phyloP scores from a whole-genome alignment of 169 alveolate genomes.

The Plasmodium cynomolgi region DNA sequence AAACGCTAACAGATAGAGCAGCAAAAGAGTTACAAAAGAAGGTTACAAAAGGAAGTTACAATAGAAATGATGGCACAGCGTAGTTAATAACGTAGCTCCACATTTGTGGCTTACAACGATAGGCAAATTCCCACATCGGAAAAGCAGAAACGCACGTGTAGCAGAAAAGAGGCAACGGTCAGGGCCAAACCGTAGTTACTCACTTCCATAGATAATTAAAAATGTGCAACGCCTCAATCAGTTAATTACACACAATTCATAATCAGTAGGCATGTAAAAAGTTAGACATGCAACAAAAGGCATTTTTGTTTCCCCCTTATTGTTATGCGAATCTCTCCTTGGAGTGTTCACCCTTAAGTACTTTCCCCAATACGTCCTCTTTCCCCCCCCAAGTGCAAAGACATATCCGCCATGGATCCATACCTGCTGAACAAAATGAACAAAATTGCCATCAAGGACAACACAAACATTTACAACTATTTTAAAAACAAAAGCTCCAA shows the following conservation, averaged over 20 bases:
- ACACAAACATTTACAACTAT: conserved; percentile 40
- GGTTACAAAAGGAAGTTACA: background rate
- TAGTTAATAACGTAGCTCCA: background rate
- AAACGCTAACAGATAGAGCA: background rate
- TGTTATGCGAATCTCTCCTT: background rate
- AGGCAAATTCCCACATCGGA: background rate
- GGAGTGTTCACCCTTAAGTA: background rate
- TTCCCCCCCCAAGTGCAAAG: conserved; percentile 21
- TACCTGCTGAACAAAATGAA: conserved; percentile 52
- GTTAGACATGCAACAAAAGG: background rate
- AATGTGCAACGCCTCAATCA: background rate
- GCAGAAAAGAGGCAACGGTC: background rate
- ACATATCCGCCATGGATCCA: conserved; percentile 56
- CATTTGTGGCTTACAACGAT: background rate
- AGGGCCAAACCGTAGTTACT: background rate
- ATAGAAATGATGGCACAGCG: background rate
- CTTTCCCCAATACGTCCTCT: background rate
- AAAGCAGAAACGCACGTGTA: background rate
- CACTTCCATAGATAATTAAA: background rate
- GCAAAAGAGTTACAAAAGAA: background rate
- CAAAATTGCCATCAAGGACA: conserved; percentile 34
- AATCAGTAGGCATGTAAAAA: background rate
- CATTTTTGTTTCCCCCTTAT: background rate
- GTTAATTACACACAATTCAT: background rate
- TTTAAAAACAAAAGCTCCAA: conserved; percentile 42